Evolutionary conservation across 164 flowering plant genomes (phyloP), one percentile per base, ranked within the genome.

Genomic region (Vitis rupestris): DNA sequence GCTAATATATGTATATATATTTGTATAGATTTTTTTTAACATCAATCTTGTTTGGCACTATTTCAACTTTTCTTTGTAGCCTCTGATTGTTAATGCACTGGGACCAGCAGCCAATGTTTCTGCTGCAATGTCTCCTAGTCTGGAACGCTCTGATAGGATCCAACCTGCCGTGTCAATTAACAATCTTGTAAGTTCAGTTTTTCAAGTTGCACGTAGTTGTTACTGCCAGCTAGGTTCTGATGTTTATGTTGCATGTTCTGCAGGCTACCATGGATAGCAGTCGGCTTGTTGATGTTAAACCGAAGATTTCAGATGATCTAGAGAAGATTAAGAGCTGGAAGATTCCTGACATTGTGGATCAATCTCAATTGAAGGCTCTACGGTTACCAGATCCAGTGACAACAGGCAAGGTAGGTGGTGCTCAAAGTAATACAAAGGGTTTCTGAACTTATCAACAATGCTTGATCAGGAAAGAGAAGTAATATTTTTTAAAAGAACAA

Each of bases 321-420:
- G 87, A 83, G 63, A 83, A 80, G 72, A 67, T 75, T 16, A 83
- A 74, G 74, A 68, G 67, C 75, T 85, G 85, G 89, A 85, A 76
- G 49, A 72, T 74, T 69, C 74, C 84, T 63, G 89, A 85, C 59
- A 75, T 85, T 58, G 67, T 78, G 13, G 87, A 85, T 10, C 31
- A 81, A 58, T 69, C 84, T 65, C 84, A 83, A 58, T 74, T 85
- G 27, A 83, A 75, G 70, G 78, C 84, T 59, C 69, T 82, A 55
- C 74, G 80, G 47, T 78, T 85, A 75, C 87, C 84, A 13, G 89
- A 85, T 14, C 13, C 87, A 14, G 59, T 67, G 56, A 51, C 78
- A 30, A 37, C 84, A 9, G 80, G 81, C 75, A 85, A 79, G 86
- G 87, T 83, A 75, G 70, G 75, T 14, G 9, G 59, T 23, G 66